These are phyloP conservation scores for Brassica nigra DNA, from an alignment of 345 rosid species.

Conservation along the genomic window DNA sequence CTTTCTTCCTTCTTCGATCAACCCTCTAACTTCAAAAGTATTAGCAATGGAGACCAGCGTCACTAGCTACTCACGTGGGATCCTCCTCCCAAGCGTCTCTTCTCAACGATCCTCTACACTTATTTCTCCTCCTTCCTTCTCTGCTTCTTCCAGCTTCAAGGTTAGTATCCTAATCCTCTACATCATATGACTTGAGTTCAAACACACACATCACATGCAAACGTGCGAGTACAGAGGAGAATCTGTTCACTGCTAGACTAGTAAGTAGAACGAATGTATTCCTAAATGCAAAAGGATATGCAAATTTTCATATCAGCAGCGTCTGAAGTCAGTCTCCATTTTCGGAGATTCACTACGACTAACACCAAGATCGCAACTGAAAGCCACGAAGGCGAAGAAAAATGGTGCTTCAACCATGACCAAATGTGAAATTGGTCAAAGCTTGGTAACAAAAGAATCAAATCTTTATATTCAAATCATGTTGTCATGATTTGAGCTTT, in stretches of 20 bases:
- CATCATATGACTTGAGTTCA: not conserved
- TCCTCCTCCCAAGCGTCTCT: constrained; percentile 61
- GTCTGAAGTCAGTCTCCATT: constrained; percentile 53
- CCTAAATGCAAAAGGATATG: too few species aligned
- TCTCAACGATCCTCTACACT: constrained; percentile 70
- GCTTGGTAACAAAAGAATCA: constrained; percentile 60
- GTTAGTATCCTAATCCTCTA: constrained; percentile 40
- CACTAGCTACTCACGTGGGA: constrained; percentile 66
- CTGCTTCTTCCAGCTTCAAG: constrained; percentile 66
- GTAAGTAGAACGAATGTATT: not conserved
- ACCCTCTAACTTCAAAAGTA: constrained; percentile 7
- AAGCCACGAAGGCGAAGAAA: constrained; percentile 54
- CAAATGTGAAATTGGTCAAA: constrained; percentile 88
- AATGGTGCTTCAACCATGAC: constrained; percentile 57
- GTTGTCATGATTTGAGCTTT: not conserved
- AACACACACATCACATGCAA: not conserved
- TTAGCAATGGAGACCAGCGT: constrained; percentile 67
- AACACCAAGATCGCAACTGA: constrained; percentile 55
- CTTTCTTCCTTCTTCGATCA: constrained; percentile 21
- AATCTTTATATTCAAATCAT: not conserved
- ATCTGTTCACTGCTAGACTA: not conserved
- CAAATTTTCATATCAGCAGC: constrained; percentile 23
- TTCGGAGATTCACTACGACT: constrained; percentile 72
- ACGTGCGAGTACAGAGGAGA: constrained; percentile 1
- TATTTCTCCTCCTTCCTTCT: constrained; percentile 51